Base-by-base conservation (phyloP, 192 early-diverging fungal genomes). In the Phlyctochytrium bullatum region DNA sequence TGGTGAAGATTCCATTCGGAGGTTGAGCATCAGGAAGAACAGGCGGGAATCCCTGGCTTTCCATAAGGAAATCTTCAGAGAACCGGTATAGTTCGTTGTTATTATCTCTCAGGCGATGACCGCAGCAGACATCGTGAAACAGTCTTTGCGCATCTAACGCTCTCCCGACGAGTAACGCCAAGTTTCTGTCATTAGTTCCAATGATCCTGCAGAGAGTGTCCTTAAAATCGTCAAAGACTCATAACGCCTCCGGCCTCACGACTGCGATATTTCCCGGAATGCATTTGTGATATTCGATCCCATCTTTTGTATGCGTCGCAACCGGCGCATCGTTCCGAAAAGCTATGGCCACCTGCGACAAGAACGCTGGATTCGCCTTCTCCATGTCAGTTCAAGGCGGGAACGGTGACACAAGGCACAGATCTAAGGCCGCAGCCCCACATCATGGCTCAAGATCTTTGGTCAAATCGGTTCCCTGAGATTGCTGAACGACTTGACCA, bases 241-340 rank as follows among this genome's bases (percentile, higher is more conserved):
- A n/a, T n/a, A n/a, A n/a, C n/a, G n/a, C n/a, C n/a, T n/a, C n/a
- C n/a, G n/a, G n/a, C 25, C 78, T 72, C 79, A 92, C 91, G 63
- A 98, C 92, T 34, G 91, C 96, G 27, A 94, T 91, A 59, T 83
- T 80, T 30, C 96, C 96, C 59, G 89, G 83, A 76, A 98, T 97
- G 69, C 85, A 89, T 58, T 89, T 83, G 56, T 85, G 84, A 73
- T 96, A 92, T 75, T 94, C 89, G 24, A 95, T 77, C 10, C 82
- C 83, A 62, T 95, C 91, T 62, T 91, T 90, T 33, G 81, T 79
- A 36, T 88, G 86, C 3, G 87, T 88, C 2, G 32, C 69, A 14
- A 72, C n/a, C 1, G 68, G 75, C 16, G 77, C 69, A 17, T 40
- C 28, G 1, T 24, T 57, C 29, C 67, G 57, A 61, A 83, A 83